phyloP scores from a whole-genome alignment of 2,329 filamentous ascomycete species.

The Hirsutella thompsonii region DNA sequence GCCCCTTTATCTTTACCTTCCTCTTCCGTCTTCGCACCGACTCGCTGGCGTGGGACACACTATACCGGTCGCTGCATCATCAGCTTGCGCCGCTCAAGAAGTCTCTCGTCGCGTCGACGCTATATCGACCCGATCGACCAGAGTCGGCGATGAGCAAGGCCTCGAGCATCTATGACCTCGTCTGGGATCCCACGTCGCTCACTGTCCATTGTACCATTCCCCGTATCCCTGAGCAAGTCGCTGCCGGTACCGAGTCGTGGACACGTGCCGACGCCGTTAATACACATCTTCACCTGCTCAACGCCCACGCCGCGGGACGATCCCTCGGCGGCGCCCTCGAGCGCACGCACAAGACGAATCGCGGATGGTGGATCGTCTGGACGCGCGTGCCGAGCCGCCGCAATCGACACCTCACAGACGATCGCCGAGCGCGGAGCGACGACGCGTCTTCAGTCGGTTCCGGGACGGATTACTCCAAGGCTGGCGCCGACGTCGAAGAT shows the following conservation, averaged over 20 bases:
- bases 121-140: slow-evolving; percentile 30
- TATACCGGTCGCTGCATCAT: slow-evolving; percentile 47
- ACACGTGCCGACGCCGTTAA: slow-evolving; percentile 49
- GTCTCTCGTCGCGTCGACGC: slow-evolving; percentile 41
- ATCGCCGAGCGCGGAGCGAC: background rate
- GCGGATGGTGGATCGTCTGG: slow-evolving; percentile 62
- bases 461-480: slow-evolving; percentile 1
- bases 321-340: slow-evolving; percentile 34
- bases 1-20: slow-evolving; percentile 67
- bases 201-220: slow-evolving; percentile 52
- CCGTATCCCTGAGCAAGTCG: slow-evolving; percentile 42
- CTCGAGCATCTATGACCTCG: slow-evolving; percentile 40
- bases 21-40: slow-evolving; percentile 50
- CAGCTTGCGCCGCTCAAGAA: slow-evolving; percentile 47
- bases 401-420: slow-evolving; percentile 4
- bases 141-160: slow-evolving; percentile 1
- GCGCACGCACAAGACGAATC: slow-evolving; percentile 50
- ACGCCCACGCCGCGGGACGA: slow-evolving; percentile 35
- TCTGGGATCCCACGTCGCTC: slow-evolving; percentile 45
- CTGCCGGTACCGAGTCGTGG: slow-evolving; percentile 26
- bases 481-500: background rate
- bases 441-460: slow-evolving; percentile 5
- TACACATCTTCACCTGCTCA: slow-evolving; percentile 52
- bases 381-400: slow-evolving; percentile 35
- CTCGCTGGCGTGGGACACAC: slow-evolving; percentile 38